phyloP scores from a whole-genome alignment of 2,329 filamentous ascomycete genomes.

The Fusarium nanum region DNA sequence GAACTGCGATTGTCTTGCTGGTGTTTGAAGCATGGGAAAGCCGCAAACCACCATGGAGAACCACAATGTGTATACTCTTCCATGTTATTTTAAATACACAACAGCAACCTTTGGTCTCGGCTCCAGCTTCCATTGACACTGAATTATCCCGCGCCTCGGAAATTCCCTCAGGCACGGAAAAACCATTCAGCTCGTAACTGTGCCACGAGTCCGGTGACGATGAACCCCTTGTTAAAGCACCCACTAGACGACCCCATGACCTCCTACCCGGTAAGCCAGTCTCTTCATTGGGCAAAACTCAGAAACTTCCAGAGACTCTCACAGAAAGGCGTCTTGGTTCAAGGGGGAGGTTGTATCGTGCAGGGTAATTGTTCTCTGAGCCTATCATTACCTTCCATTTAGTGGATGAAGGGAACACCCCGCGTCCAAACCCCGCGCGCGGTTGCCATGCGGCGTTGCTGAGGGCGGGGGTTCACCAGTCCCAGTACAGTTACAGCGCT shows the following conservation, averaged over 20 bases:
- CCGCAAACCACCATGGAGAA: neutral
- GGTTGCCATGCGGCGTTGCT: conserved; percentile 32
- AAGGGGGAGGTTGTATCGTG: conserved; percentile 18
- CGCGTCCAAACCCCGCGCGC: conserved; percentile 40
- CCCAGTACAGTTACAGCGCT: neutral
- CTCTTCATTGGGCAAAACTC: conserved; percentile 13
- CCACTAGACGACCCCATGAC: conserved; percentile 35
- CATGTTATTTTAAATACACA: too few species aligned
- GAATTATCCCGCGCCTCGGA: too few species aligned
- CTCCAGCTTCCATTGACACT: neutral
- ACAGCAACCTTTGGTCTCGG: too few species aligned
- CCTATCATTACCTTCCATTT: conserved; percentile 12
- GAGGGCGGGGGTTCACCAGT: conserved; percentile 8
- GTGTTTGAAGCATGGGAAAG: neutral
- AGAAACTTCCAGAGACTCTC: neutral
- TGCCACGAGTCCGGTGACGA: conserved; percentile 14
- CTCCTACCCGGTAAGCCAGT: conserved; percentile 4
- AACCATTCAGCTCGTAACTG: neutral
- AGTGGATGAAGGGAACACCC: conserved; percentile 23
- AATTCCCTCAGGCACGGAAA: neutral
- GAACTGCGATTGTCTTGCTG: too few species aligned
- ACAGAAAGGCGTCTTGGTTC: conserved; percentile 3
- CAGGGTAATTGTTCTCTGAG: neutral
- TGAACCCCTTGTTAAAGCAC: conserved; percentile 16
- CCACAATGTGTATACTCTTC: neutral